Percentiles rank a stretch among this genome's conserved stretches.
These are phyloP conservation scores for Pseudozyma thailandica DNA, from an alignment of 1,284 basidiomycete genomes.

Conservation along the genomic window DNA sequence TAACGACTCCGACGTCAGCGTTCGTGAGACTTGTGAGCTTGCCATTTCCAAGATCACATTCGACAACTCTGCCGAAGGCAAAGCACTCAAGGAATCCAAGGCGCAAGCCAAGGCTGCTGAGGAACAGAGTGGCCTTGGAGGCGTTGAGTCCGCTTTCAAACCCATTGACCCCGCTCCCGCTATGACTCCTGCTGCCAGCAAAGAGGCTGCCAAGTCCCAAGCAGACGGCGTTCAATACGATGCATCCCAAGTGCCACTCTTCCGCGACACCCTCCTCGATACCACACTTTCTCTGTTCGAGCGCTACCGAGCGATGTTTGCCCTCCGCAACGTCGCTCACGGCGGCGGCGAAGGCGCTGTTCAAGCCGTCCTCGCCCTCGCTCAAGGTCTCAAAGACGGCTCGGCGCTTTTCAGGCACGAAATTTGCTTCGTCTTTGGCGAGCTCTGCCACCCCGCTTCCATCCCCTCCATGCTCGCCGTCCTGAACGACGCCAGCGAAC, in stretches of 20 bases:
- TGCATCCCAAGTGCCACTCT: slow-evolving; percentile 70
- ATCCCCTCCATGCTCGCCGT: slow-evolving; percentile 86
- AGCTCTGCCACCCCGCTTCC: slow-evolving; percentile 87
- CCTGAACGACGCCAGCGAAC: slow-evolving; percentile 79
- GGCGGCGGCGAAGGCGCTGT: slow-evolving; percentile 59
- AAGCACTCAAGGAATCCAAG: slow-evolving; percentile 61
- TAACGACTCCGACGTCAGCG: slow-evolving; percentile 79
- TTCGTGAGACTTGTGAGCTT: slow-evolving; percentile 97
- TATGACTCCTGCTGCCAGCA: slow-evolving; percentile 57
- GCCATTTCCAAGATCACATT: slow-evolving; percentile 94
- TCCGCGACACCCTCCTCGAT: slow-evolving; percentile 78
- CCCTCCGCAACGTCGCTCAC: slow-evolving; percentile 74
- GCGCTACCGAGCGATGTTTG: slow-evolving; percentile 98
- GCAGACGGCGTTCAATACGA: slow-evolving; percentile 33
- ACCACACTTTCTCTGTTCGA: slow-evolving; percentile 82
- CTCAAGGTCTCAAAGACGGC: slow-evolving; percentile 78
- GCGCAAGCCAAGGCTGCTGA: slow-evolving; percentile 22
- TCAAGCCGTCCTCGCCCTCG: slow-evolving; percentile 85
- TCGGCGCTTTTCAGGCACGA: slow-evolving; percentile 59
- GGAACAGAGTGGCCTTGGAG: slow-evolving; percentile 26
- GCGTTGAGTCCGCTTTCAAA: slow-evolving; percentile 72
- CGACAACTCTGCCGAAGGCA: slow-evolving; percentile 74
- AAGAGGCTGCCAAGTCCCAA: slow-evolving; percentile 36
- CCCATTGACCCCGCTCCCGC: slow-evolving; percentile 95
- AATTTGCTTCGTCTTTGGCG: slow-evolving; percentile 83